Evolutionary conservation across 1,284 basidiomycete genomes (phyloP), one percentile per base, ranked within the genome.

Genomic region (Neolentinus lepideus): DNA sequence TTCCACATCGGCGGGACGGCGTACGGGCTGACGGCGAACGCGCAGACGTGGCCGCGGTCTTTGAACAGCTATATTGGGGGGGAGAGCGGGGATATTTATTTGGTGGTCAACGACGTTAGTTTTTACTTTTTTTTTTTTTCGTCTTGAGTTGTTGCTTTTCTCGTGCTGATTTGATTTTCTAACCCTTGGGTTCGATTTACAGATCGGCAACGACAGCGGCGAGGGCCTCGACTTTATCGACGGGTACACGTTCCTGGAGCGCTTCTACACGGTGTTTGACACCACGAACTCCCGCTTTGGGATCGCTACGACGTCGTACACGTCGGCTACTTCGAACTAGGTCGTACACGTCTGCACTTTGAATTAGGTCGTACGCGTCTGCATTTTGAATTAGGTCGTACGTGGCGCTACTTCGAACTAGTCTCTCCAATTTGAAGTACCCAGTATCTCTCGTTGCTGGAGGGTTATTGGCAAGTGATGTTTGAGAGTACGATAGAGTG

Each of bases 391-490:
- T n/a, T n/a, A n/a, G n/a, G 2, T 58, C 69, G 2, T 79, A 73
- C 70, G 86, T 83, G n/a, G 62, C 55, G 25, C 81, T n/a, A 83
- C 74, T 31, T 72, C 70, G 56, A 86, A 86, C 69, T 84, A 68
- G 22, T 9, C n/a, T n/a, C n/a, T n/a, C n/a, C n/a, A n/a, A n/a
- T n/a, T n/a, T n/a, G n/a, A n/a, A n/a, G n/a, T n/a, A n/a, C n/a
- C 4, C 21, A 22, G n/a, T 43, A 21, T 26, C 47, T 25, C 47
- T 24, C 47, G 47, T 10, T 50, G 47, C 47, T 50, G 47, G 51
- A 52, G 35, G 50, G 50, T 12, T 31, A 31, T 31, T 31, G 29
- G 29, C 29, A 6, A 12, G 29, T 31, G 12, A 6, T 12, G 29
- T 12, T 31, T 6, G 29, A 31, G 29, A 6, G 12, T 31, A 4